A percentile compares a stretch with the other conserved stretches of the same genome.
These are phyloP conservation scores for Pugionium dolabratum DNA, from an alignment of 345 rosid species.

Conservation along the genomic window DNA sequence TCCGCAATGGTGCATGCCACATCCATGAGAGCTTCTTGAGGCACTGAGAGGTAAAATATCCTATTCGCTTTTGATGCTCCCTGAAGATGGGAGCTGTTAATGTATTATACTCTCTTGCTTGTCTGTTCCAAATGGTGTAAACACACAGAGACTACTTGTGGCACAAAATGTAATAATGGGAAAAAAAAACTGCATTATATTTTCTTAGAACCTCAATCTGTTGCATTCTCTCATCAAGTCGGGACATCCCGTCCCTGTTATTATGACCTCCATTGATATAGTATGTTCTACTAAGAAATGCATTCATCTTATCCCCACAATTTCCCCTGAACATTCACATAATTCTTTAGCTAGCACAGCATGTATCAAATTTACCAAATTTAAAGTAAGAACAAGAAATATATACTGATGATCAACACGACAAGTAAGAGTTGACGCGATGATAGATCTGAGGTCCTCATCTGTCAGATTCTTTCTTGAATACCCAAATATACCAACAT, in stretches of 20 bases:
- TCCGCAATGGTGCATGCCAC: constrained; percentile 61
- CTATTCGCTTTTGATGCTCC: constrained; percentile 57
- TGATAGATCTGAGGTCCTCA: constrained; percentile 67
- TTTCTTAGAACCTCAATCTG: constrained; percentile 57
- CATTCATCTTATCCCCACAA: constrained; percentile 64
- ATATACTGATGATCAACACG: constrained; percentile 71
- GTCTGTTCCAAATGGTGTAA: constrained; percentile 20
- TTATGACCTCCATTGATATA: constrained; percentile 63
- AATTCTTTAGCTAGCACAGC: constrained; percentile 6
- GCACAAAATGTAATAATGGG: not conserved
- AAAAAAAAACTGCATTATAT: not conserved
- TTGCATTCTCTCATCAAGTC: constrained; percentile 62
- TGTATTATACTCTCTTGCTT: constrained; percentile 38
- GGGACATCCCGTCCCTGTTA: constrained; percentile 62
- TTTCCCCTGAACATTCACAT: constrained; percentile 49
- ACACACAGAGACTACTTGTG: constrained; percentile 10
- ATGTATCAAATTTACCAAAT: not conserved
- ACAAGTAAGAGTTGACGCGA: constrained; percentile 69
- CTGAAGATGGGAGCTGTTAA: constrained; percentile 49
- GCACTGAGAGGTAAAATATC: constrained; percentile 76
- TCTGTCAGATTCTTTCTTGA: constrained; percentile 72
- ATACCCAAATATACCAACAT: constrained; percentile 66
- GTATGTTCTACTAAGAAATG: constrained; percentile 65
- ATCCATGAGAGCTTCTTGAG: constrained; percentile 80
- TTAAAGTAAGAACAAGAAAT: constrained; percentile 23